Evolutionary conservation across 805 yeast genomes (phyloP).

Genomic region (fission yeast (Schizosaccharomyces pombe)): DNA sequence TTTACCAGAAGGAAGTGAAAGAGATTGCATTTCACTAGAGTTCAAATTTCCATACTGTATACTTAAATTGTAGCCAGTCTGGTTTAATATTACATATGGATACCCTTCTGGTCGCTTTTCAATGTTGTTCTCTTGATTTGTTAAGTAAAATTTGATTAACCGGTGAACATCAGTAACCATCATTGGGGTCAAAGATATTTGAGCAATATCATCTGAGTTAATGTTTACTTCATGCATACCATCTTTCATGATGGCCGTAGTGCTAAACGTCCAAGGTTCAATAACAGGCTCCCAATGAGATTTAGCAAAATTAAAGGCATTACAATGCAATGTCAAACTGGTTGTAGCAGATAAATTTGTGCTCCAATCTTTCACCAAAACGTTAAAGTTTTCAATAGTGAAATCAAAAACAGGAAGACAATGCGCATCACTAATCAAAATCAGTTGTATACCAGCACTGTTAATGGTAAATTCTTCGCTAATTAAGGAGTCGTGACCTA

Average conservation of each 20-base stretch:
- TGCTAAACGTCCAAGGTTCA: conserved; percentile 65
- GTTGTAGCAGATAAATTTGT: conserved; percentile 51
- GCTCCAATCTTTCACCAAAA: conserved; percentile 63
- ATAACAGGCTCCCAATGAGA: conserved; percentile 89
- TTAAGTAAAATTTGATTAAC: not conserved
- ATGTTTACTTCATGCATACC: not conserved
- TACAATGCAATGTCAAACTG: conserved; percentile 38
- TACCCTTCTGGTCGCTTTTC: not conserved
- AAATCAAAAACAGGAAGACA: conserved; percentile 72
- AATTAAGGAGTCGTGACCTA: conserved; percentile 11
- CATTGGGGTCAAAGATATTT: not conserved
- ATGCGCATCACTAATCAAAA: conserved; percentile 72
- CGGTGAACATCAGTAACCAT: not conserved
- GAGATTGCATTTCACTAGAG: not conserved
- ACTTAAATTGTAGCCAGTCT: not conserved
- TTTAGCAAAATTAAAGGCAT: conserved; percentile 65
- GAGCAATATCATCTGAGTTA: not conserved
- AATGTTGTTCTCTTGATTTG: not conserved
- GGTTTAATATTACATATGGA: not conserved
- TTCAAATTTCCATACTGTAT: not conserved
- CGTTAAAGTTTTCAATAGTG: conserved; percentile 43
- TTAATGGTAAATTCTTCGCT: conserved; percentile 42
- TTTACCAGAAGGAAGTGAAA: not conserved
- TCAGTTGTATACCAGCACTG: conserved; percentile 59
- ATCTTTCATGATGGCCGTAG: conserved; percentile 13